A percentile compares a stretch with the other conserved stretches of the same genome.
phyloP scores from a whole-genome alignment of 2,329 filamentous ascomycete species.

The Orbilia ellipsospora region DNA sequence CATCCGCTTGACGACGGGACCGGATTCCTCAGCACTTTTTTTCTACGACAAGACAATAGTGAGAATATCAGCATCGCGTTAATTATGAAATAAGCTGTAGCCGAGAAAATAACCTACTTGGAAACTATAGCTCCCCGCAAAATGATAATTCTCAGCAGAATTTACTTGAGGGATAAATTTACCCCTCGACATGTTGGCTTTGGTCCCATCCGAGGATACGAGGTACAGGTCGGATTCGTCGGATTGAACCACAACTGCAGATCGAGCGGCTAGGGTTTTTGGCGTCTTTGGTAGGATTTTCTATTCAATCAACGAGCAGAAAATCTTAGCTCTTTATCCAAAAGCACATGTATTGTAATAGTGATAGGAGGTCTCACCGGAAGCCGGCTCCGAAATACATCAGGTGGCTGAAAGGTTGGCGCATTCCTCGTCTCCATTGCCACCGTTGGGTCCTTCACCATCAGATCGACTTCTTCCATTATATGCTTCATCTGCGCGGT shows the following conservation, averaged over 20 bases:
- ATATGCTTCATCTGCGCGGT: conserved; percentile 56
- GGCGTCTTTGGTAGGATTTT: conserved; percentile 36
- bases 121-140: conserved; percentile 30
- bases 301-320: not conserved
- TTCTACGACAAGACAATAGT: conserved; percentile 15
- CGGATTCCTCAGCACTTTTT: conserved; percentile 16
- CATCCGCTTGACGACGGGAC: conserved; percentile 34
- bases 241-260: conserved; percentile 50
- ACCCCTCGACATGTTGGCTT: conserved; percentile 43
- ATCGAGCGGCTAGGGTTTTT: conserved; percentile 35
- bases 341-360: not conserved
- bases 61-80: not conserved
- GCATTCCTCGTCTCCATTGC: conserved; percentile 16
- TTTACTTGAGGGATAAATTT: conserved; percentile 22
- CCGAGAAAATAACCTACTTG: conserved; percentile 9
- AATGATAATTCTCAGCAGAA: conserved; percentile 24
- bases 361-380: conserved; percentile 20
- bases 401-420: conserved; percentile 32
- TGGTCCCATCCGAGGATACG: conserved; percentile 32
- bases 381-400: conserved; percentile 42
- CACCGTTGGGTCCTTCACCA: conserved; percentile 14
- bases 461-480: conserved; percentile 50
- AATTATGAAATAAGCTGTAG: not conserved
- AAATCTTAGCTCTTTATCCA: not conserved
- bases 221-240: conserved; percentile 48